Base-by-base conservation (phyloP, 2,329 filamentous ascomycete species). In the Fusarium sp. region DNA sequence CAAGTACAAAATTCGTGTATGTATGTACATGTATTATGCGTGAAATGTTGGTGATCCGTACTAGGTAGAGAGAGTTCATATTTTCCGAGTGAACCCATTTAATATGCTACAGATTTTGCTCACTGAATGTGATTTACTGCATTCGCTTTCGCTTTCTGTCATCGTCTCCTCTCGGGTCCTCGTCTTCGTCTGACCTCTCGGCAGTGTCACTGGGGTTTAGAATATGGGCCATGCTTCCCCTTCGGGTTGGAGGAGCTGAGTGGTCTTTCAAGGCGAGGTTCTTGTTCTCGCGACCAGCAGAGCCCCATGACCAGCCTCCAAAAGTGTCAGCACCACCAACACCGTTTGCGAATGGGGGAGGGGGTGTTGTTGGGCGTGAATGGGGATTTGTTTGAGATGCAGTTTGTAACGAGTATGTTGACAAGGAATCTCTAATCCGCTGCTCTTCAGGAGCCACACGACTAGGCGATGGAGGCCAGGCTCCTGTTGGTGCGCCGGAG, bases 71-170 rank as follows among this genome's bases (percentile, higher is more conserved):
- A 37, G 5, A 5, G 18, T 37, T 50, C n/a, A 21, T 25, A 7
- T 35, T 37, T 27, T 31, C 40, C 25, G 27, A 25, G n/a, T 21
- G 15, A 18, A 40, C n/a, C 42, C 35, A 33, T 39, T 18, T 35
- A 9, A 18, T 35, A 54, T 46, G 36, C 31, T 18, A 14, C 13
- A 18, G 18, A 20, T 37, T 33, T 55, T 48, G 21, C 36, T 37
- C 25, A 21, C 31, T 23, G 58, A 85, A 67, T 84, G 80, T 67
- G 88, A 76, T 57, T 88, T 70, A 87, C 69, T 85, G 81, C 69
- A 89, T 78, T 54, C 88, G 82, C 76, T 90, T 90, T 58, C 88
- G 82, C 76, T 90, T 90, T 42, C 86, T 81, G 67, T 88, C 86
- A 13, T 87, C 85, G 21, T 88, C 85, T 21, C 83, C 85, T 31